These are phyloP conservation scores for Heterobasidion occidentale DNA, from an alignment of 1,284 basidiomycete species.

Conservation along the genomic window DNA sequence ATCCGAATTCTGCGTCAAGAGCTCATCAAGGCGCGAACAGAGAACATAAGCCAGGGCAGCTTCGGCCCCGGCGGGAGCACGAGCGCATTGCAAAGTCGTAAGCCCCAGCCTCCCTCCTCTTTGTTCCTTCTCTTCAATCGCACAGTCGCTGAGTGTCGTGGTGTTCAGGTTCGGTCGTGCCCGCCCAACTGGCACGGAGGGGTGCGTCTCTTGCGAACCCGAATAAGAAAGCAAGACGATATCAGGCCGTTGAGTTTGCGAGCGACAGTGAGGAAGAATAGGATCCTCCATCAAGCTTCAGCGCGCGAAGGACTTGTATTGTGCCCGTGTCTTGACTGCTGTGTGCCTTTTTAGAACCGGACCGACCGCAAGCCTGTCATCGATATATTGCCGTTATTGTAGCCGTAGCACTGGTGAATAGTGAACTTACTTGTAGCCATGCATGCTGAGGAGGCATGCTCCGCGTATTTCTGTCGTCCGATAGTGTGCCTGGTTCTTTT, in stretches of 20 bases:
- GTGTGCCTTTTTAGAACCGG: too few species aligned
- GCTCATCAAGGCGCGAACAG: conserved; percentile 11
- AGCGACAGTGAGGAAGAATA: conserved; percentile 35
- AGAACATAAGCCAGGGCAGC: conserved; percentile 10
- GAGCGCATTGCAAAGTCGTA: conserved; percentile 8
- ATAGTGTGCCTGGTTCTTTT: too few species aligned
- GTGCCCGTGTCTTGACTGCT: too few species aligned
- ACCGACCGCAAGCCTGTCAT: too few species aligned
- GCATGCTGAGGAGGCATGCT: too few species aligned
- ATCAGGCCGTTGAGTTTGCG: conserved; percentile 58
- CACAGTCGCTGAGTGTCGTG: not conserved
- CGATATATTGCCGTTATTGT: too few species aligned
- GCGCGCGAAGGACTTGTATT: too few species aligned
- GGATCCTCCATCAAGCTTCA: too few species aligned
- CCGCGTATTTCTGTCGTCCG: too few species aligned
- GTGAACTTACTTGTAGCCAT: too few species aligned
- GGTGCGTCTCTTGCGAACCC: conserved; percentile 69
- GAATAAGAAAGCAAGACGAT: conserved; percentile 63
- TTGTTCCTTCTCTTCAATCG: not conserved
- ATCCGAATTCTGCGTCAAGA: conserved; percentile 14
- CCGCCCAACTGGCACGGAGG: conserved; percentile 26
- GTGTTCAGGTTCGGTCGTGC: conserved; percentile 15
- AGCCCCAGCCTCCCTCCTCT: not conserved
- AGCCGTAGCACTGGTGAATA: too few species aligned
- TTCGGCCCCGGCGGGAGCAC: conserved; percentile 10